A percentile compares a stretch with the other conserved stretches of the same genome.
Evolutionary conservation across 768 basidiomycete genomes (phyloP).

Genomic region (Phylloporus scabripes): DNA sequence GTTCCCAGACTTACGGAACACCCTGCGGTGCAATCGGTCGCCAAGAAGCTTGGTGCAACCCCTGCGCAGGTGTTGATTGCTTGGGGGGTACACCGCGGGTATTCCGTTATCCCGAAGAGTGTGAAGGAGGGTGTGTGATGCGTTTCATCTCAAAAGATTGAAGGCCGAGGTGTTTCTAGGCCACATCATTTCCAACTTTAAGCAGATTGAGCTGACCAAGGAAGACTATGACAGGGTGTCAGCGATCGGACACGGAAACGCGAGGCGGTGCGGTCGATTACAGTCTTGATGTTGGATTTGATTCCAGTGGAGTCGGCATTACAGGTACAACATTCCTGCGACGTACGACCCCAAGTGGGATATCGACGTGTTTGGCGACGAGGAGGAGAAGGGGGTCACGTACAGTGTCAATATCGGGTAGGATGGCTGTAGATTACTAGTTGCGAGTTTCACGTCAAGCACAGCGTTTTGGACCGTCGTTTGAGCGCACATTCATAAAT

Average conservation of each 20-base stretch:
- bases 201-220: conserved; percentile 58
- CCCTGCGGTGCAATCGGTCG: conserved; percentile 50
- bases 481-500: conserved; percentile 1
- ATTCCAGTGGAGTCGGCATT: neutral
- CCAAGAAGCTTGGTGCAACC: too few species aligned
- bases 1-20: conserved; percentile 54
- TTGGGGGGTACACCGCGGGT: conserved; percentile 72
- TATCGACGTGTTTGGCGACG: conserved; percentile 60
- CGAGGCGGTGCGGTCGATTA: conserved; percentile 35
- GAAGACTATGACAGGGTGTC: too few species aligned
- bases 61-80: too few species aligned
- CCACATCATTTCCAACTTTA: conserved; percentile 46
- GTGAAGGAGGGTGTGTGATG: conserved; percentile 1
- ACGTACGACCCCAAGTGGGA: conserved; percentile 44
- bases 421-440: too few species aligned
- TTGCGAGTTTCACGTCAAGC: neutral
- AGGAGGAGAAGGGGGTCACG: conserved; percentile 42
- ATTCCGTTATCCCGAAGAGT: conserved; percentile 74
- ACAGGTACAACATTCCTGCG: conserved; percentile 54
- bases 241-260: too few species aligned
- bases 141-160: neutral
- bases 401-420: conserved; percentile 28
- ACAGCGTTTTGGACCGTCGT: neutral
- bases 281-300: neutral
- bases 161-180: conserved; percentile 23